Evolutionary conservation across 371 early-diverging fungal genomes (phyloP).

Genomic region (Mortierella sp.): DNA sequence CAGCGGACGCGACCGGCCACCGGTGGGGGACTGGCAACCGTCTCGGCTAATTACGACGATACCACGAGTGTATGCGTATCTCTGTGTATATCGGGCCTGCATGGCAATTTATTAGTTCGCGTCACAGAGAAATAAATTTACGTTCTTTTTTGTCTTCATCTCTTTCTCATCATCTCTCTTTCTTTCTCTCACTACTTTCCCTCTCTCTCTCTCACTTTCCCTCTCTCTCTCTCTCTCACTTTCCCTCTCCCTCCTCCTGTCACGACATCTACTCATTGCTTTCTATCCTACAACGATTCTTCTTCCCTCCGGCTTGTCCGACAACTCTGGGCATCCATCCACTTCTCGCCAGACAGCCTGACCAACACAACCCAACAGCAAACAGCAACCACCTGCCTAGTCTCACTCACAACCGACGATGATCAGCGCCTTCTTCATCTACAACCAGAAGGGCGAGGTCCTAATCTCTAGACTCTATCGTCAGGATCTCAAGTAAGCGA

Average conservation of each 20-base stretch:
- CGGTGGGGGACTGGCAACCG: slow-evolving; percentile 65
- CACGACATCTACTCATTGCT: not conserved
- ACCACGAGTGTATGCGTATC: not conserved
- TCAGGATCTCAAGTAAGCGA: slow-evolving; percentile 90
- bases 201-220: not conserved
- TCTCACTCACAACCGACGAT: slow-evolving; percentile 51
- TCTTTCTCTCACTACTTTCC: not conserved
- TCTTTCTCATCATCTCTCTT: not conserved
- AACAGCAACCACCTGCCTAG: not conserved
- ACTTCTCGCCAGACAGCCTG: not conserved
- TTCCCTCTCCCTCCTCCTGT: not conserved
- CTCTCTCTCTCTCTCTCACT: not conserved
- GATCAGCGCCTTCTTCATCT: slow-evolving; percentile 94
- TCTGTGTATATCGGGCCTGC: not conserved
- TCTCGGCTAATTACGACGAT: slow-evolving; percentile 55
- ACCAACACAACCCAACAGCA: not conserved
- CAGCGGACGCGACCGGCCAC: slow-evolving; percentile 52
- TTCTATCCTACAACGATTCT: not conserved
- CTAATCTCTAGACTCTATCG: slow-evolving; percentile 96
- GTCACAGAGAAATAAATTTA: too few species aligned
- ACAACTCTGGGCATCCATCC: too few species aligned
- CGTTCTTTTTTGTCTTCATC: not conserved
- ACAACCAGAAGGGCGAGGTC: slow-evolving; percentile 98
- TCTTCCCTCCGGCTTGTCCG: not conserved
- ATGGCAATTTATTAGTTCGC: not conserved